A percentile compares a stretch with the other conserved stretches of the same genome.
These are phyloP conservation scores for Lasiodiplodia theobromae DNA, from an alignment of 2,329 filamentous ascomycete species.

Conservation along the genomic window DNA sequence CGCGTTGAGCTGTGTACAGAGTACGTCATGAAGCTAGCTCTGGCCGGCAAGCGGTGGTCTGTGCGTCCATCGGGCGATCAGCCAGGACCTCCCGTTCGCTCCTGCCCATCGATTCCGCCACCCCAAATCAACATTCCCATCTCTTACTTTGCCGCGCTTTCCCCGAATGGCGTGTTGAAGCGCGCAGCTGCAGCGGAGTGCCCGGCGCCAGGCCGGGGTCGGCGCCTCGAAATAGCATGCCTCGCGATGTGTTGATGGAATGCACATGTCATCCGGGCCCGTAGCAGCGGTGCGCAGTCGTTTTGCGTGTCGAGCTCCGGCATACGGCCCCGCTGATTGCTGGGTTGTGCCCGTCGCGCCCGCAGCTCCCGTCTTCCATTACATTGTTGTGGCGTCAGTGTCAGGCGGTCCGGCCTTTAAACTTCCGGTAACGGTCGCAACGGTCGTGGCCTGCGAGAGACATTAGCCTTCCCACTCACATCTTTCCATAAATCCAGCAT, in stretches of 20 bases:
- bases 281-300: background rate
- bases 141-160: background rate
- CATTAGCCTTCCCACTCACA: no score
- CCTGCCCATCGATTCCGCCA: constrained; percentile 9
- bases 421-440: constrained; percentile 21
- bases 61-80: constrained; percentile 4
- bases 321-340: constrained; percentile 17
- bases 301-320: background rate
- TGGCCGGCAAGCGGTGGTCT: constrained; percentile 7
- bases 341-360: background rate
- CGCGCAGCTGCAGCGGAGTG: background rate
- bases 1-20: constrained; percentile 1
- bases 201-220: background rate
- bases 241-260: constrained; percentile 20
- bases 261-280: constrained; percentile 21
- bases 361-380: background rate
- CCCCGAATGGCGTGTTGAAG: background rate
- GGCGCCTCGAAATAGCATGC: constrained; percentile 6
- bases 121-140: constrained; percentile 21
- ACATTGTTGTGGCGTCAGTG: background rate
- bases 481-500: no score
- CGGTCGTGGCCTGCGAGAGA: background rate
- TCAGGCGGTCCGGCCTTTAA: background rate
- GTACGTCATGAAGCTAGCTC: constrained; percentile 6
- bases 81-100: constrained; percentile 1